These are phyloP conservation scores for Fermentozyma sake DNA, from an alignment of 1,139 yeast species.

Conservation along the genomic window DNA sequence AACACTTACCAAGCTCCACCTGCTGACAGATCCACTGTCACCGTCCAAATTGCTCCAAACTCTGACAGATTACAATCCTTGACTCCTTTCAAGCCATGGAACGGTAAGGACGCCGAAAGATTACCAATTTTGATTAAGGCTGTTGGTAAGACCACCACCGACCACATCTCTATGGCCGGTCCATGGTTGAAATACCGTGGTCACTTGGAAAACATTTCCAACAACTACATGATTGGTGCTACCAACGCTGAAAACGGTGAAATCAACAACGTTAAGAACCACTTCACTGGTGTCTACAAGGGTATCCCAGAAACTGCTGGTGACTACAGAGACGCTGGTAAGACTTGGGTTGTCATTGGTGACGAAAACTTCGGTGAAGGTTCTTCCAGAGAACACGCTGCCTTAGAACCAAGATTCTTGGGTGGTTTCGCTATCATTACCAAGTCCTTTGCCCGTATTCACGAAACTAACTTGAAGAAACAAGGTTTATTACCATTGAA, in stretches of 20 bases:
- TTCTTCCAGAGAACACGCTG: slow-evolving; percentile 99
- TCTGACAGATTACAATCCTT: slow-evolving; percentile 58
- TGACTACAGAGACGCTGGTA: slow-evolving; percentile 89
- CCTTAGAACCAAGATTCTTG: slow-evolving; percentile 97
- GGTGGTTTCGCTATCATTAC: slow-evolving; percentile 98
- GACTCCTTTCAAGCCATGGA: slow-evolving; percentile 65
- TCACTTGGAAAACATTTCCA: slow-evolving; percentile 97
- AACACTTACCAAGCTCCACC: slow-evolving; percentile 99
- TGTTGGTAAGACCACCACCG: slow-evolving; percentile 97
- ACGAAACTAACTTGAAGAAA: slow-evolving; percentile 39
- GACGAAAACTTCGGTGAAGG: slow-evolving; percentile 99
- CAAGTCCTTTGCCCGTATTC: slow-evolving; percentile 96
- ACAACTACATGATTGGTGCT: slow-evolving; percentile 99
- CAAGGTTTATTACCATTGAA: slow-evolving; percentile 79
- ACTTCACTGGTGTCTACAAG: slow-evolving; percentile 84
- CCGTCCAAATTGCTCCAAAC: slow-evolving; percentile 75
- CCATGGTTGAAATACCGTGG: slow-evolving; percentile 99
- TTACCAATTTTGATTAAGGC: slow-evolving; percentile 96
- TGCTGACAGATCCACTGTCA: slow-evolving; percentile 70
- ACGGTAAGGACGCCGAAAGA: slow-evolving; percentile 87
- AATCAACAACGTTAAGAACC: slow-evolving; percentile 89
- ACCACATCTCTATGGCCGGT: slow-evolving; percentile 99
- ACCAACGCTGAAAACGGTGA: slow-evolving; percentile 94
- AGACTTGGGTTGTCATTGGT: slow-evolving; percentile 97
- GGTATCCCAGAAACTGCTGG: slow-evolving; percentile 97